Evolutionary conservation across 768 basidiomycete genomes (phyloP).

Genomic region (Tricholoma matsutake): DNA sequence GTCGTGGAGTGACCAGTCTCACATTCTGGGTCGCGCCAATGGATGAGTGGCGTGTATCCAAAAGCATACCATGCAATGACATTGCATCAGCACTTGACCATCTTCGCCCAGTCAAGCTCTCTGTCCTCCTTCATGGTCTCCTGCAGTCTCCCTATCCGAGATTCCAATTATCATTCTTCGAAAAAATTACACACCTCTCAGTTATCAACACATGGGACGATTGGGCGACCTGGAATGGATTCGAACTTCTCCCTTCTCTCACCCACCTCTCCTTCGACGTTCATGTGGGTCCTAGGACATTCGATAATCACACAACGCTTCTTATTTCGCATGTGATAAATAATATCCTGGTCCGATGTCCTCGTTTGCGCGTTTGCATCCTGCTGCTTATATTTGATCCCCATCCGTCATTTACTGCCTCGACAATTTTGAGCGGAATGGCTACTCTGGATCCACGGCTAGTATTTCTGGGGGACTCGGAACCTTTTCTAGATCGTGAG

Average conservation of each 20-base stretch:
- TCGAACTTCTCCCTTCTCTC: conserved; percentile 26
- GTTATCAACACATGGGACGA: conserved; percentile 42
- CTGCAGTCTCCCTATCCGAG: conserved; percentile 18
- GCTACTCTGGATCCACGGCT: conserved; percentile 30
- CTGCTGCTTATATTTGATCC: conserved; percentile 34
- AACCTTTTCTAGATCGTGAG: conserved; percentile 37
- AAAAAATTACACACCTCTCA: conserved; percentile 35
- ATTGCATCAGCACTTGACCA: conserved; percentile 18
- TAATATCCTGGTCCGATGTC: conserved; percentile 22
- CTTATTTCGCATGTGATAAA: conserved; percentile 21
- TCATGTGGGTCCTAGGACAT: conserved; percentile 25
- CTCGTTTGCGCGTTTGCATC: conserved; percentile 27
- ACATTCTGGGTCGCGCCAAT: conserved; percentile 35
- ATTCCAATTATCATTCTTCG: conserved; percentile 31
- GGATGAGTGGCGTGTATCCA: conserved; percentile 9
- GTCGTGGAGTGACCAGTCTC: conserved; percentile 31
- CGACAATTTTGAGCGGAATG: conserved; percentile 13
- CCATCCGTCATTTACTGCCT: conserved; percentile 14
- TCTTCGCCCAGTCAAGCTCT: conserved; percentile 30
- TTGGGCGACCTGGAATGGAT: conserved; percentile 37
- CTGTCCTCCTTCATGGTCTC: conserved; percentile 28
- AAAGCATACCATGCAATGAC: conserved; percentile 9
- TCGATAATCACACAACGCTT: conserved; percentile 16
- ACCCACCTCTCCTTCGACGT: conserved; percentile 39
- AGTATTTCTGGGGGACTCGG: conserved; percentile 35